Conservation (phyloP, 768 basidiomycete genomes). For the Tubosaeta sp. region DNA sequence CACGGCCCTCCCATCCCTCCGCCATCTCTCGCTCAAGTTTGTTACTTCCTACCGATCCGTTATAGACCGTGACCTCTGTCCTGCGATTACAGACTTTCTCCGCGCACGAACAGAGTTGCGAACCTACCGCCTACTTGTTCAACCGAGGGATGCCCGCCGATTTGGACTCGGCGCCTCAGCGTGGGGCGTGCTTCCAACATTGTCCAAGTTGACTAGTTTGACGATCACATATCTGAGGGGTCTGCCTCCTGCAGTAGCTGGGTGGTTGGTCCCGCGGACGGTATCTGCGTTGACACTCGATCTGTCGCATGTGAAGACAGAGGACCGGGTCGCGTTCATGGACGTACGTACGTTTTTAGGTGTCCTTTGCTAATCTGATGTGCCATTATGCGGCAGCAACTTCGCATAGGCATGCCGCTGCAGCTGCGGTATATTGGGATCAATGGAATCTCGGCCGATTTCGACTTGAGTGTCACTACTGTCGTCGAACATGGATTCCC, state of each 20-base stretch:
- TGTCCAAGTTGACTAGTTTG: conserved; percentile 50
- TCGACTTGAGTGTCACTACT: conserved; percentile 7
- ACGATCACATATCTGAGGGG: conserved; percentile 63
- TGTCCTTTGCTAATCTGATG: background rate
- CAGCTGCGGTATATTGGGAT: conserved; percentile 52
- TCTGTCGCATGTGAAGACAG: conserved; percentile 28
- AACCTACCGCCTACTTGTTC: conserved; percentile 49
- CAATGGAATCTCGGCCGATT: conserved; percentile 28
- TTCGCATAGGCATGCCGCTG: conserved; percentile 53
- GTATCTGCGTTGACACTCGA: conserved; percentile 48
- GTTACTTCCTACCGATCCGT: conserved; percentile 39
- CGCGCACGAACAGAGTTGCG: conserved; percentile 48
- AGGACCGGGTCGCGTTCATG: conserved; percentile 42
- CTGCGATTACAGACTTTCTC: conserved; percentile 62
- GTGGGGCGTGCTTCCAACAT: conserved; percentile 65
- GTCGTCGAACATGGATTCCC: conserved; percentile 61
- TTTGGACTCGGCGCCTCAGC: conserved; percentile 66
- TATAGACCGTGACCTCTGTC: conserved; percentile 60
- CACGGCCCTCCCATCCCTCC: conserved; percentile 54
- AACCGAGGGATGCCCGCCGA: conserved; percentile 40
- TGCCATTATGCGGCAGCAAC: conserved; percentile 39
- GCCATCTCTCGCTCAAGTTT: conserved; percentile 57
- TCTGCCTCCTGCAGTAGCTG: conserved; percentile 58
- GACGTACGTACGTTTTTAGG: conserved; percentile 27
- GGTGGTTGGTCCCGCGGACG: conserved; percentile 60